A percentile compares a stretch with the other conserved stretches of the same genome.
Conservation (phyloP, 768 basidiomycete species). For the Omphalotus guepiniiformis region DNA sequence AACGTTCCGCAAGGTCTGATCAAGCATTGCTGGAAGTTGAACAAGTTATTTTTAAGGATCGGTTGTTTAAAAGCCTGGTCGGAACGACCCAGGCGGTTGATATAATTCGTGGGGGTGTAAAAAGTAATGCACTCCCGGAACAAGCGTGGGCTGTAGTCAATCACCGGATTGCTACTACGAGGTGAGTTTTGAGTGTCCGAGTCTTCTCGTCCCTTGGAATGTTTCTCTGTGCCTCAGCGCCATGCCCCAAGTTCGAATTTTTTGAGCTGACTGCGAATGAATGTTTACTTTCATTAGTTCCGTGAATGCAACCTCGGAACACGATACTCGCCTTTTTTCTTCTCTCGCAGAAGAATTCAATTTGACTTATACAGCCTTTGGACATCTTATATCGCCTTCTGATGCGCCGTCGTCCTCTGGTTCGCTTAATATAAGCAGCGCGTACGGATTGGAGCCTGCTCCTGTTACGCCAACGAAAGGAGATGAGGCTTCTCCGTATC, state of each 20-base stretch:
- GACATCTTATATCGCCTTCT: constrained; percentile 29
- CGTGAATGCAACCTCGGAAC: constrained; percentile 40
- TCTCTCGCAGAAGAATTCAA: constrained; percentile 49
- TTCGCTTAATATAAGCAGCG: constrained; percentile 45
- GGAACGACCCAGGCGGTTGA: constrained; percentile 80
- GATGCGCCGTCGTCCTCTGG: constrained; percentile 31
- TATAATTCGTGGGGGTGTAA: constrained; percentile 62
- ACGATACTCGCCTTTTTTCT: constrained; percentile 41
- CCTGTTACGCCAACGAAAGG: constrained; percentile 50
- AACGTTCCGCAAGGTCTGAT: constrained; percentile 43
- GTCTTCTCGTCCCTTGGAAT: constrained; percentile 9
- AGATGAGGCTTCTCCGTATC: constrained; percentile 40
- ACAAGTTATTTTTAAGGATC: constrained; percentile 37
- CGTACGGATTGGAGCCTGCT: constrained; percentile 57
- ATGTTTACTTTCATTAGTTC: too few species aligned
- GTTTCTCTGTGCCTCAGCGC: constrained; percentile 24
- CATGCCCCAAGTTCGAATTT: too few species aligned
- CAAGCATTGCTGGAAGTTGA: constrained; percentile 49
- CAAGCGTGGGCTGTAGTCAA: constrained; percentile 65
- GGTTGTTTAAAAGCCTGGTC: constrained; percentile 39
- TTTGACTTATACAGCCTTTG: constrained; percentile 58
- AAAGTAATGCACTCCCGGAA: constrained; percentile 80
- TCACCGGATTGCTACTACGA: constrained; percentile 62
- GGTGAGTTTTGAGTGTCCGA: constrained; percentile 29
- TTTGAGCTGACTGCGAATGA: too few species aligned